These are phyloP conservation scores for sorghum (Sorghum bicolor) DNA, from an alignment of 176 grass and related monocot genomes.

Conservation along the genomic window Sorghum_bicolor_NCBIv3 NC_012878.2:52468001-52468500, in stretches of 20 bases:
- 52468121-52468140: background rate
- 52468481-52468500: background rate
- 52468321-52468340: background rate
- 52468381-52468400: background rate
- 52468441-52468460: background rate
- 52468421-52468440: background rate
- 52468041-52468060: background rate
- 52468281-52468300: background rate
- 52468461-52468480: background rate
- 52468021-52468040: slow-evolving; percentile 5
- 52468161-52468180: background rate
- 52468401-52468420: background rate
- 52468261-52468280: no score
- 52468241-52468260: no score
- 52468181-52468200: background rate
- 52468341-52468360: background rate
- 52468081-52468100: background rate
- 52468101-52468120: background rate
- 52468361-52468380: background rate
- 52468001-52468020: background rate
- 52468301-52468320: background rate
- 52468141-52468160: background rate
- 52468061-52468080: background rate
- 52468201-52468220: background rate
- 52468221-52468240: background rate